phyloP scores from a whole-genome alignment of 129 eudicot species.

The Arctium minus region DNA sequence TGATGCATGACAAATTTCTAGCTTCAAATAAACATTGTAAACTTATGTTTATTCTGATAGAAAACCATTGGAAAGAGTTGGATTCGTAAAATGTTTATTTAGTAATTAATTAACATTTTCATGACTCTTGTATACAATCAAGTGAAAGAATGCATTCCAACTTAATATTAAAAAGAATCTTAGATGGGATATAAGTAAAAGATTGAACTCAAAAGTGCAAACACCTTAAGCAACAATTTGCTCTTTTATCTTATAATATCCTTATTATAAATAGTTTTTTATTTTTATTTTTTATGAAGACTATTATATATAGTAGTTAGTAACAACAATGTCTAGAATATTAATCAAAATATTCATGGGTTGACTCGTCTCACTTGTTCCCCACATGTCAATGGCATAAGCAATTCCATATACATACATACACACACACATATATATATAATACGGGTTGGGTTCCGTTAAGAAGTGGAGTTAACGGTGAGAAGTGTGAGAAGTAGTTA shows the following conservation, averaged over 20 bases:
- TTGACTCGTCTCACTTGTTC: constrained; percentile 22
- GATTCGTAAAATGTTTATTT: too few relatives aligned
- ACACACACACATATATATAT: too few relatives aligned
- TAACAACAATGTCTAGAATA: constrained; percentile 3
- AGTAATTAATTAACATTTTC: background rate
- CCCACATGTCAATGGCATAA: constrained; percentile 17
- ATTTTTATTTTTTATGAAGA: too few relatives aligned
- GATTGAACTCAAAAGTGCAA: background rate
- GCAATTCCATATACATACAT: background rate
- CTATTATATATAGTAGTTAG: background rate
- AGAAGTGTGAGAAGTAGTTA: too few relatives aligned
- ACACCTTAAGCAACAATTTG: background rate
- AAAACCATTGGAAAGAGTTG: too few relatives aligned
- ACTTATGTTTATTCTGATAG: too few relatives aligned
- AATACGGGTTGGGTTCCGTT: too few relatives aligned
- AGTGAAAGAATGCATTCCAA: background rate
- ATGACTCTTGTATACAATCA: background rate
- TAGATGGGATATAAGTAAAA: too few relatives aligned
- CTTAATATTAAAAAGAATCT: too few relatives aligned
- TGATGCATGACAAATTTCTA: too few relatives aligned
- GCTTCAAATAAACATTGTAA: too few relatives aligned
- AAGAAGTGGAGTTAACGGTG: too few relatives aligned
- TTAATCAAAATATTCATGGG: constrained; percentile 9
- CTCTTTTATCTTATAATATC: background rate
- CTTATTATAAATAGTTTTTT: background rate